These are phyloP conservation scores for Cochlearia excelsa DNA, from an alignment of 345 rosid genomes.

Conservation along the genomic window DNA sequence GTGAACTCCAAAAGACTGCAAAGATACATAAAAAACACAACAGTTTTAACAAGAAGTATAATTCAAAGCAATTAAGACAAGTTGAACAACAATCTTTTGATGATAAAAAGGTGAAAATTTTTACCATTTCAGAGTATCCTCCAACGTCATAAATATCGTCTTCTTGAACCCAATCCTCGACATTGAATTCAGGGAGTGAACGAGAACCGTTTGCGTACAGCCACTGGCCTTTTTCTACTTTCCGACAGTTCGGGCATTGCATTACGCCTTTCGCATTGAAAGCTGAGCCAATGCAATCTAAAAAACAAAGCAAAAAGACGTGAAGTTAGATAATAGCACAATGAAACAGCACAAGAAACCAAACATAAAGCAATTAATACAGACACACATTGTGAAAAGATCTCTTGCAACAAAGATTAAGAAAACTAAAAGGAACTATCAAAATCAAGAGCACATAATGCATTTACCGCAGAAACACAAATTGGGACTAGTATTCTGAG, in stretches of 20 bases:
- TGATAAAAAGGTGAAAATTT: not conserved
- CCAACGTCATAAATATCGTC: constrained; percentile 81
- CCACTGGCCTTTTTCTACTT: constrained; percentile 98
- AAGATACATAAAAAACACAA: constrained; percentile 26
- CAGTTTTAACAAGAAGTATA: not conserved
- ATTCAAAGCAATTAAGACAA: not conserved
- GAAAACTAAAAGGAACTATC: not conserved
- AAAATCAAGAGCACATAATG: constrained; percentile 13
- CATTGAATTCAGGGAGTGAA: constrained; percentile 67
- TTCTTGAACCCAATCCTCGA: constrained; percentile 91
- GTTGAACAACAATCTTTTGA: constrained; percentile 8
- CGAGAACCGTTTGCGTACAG: constrained; percentile 82
- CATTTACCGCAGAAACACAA: not conserved
- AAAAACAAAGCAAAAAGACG: constrained; percentile 22
- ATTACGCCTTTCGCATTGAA: constrained; percentile 91
- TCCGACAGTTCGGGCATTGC: constrained; percentile 99
- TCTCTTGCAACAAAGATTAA: not conserved
- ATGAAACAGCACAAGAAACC: constrained; percentile 7
- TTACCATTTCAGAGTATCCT: constrained; percentile 84
- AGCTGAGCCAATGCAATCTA: constrained; percentile 99
- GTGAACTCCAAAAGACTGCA: constrained; percentile 90
- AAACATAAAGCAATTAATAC: constrained; percentile 1
- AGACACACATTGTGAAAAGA: not conserved
- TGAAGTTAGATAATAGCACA: not conserved
- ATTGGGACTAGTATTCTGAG: not conserved